Conservation (phyloP, 345 rosid genomes). For the Sonneratia alba region DNA sequence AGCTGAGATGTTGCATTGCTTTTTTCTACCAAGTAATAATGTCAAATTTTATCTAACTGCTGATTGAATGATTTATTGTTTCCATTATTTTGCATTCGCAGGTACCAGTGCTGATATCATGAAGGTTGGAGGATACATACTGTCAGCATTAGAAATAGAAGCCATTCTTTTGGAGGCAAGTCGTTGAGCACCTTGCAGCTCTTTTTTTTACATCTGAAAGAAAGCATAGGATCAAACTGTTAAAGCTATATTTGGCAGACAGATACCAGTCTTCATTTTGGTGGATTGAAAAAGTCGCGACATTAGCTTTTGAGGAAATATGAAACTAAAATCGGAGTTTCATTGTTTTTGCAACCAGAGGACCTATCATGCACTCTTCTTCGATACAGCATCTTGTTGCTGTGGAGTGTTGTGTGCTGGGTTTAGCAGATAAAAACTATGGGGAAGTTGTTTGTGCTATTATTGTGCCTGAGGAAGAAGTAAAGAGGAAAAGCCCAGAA, state of each 20-base stretch:
- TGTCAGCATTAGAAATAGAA: conserved; percentile 94
- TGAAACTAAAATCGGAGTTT: not conserved
- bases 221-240: not conserved
- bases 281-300: too few relatives aligned
- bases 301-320: not conserved
- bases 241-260: not conserved
- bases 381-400: conserved; percentile 58
- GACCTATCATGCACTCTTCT: not conserved
- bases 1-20: not conserved
- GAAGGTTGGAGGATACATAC: conserved; percentile 96
- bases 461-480: conserved; percentile 45
- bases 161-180: conserved; percentile 77
- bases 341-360: not conserved
- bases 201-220: not conserved
- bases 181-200: not conserved
- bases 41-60: not conserved
- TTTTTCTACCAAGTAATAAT: not conserved
- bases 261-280: not conserved
- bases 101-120: conserved; percentile 93
- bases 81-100: conserved; percentile 14
- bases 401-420: conserved; percentile 88
- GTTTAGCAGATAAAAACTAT: conserved; percentile 73
- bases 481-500: conserved; percentile 34
- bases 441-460: conserved; percentile 80
- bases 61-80: not conserved